Evolutionary conservation across 257 asterid genomes (phyloP).

Genomic region (Sherardia arvensis): DNA sequence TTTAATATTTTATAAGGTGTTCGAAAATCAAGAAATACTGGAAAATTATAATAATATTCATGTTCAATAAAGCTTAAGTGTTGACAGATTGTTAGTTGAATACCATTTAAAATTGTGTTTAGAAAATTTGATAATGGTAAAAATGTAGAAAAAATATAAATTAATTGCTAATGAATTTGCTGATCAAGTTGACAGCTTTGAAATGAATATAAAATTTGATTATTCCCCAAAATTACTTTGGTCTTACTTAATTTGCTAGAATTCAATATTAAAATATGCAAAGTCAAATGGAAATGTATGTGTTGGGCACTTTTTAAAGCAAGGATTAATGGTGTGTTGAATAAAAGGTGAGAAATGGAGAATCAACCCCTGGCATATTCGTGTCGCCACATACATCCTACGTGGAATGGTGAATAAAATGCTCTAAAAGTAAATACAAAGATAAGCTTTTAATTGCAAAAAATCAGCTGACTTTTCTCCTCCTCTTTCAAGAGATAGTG

Average conservation of each 20-base stretch:
- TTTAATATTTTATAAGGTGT: no score
- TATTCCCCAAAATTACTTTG: no score
- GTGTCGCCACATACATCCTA: constrained; percentile 23
- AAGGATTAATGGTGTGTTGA: background rate
- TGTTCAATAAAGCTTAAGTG: no score
- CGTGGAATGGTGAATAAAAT: background rate
- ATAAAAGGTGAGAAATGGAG: no score
- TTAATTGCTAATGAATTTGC: background rate
- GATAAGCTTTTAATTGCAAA: background rate
- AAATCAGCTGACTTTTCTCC: background rate
- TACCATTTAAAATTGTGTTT: no score
- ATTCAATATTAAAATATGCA: no score
- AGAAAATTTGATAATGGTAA: no score
- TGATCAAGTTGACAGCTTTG: background rate
- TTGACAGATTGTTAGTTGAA: no score
- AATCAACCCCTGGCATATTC: background rate
- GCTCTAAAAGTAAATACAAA: background rate
- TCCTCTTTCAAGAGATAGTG: no score
- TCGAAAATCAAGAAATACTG: no score
- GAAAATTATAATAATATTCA: no score
- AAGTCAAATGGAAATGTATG: background rate
- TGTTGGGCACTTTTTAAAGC: background rate
- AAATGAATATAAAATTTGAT: background rate
- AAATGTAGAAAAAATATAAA: no score
- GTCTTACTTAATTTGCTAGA: background rate